Evolutionary conservation across 768 basidiomycete species (phyloP), one percentile per base, ranked within the genome.

Genomic region (Tricholoma sp.): DNA sequence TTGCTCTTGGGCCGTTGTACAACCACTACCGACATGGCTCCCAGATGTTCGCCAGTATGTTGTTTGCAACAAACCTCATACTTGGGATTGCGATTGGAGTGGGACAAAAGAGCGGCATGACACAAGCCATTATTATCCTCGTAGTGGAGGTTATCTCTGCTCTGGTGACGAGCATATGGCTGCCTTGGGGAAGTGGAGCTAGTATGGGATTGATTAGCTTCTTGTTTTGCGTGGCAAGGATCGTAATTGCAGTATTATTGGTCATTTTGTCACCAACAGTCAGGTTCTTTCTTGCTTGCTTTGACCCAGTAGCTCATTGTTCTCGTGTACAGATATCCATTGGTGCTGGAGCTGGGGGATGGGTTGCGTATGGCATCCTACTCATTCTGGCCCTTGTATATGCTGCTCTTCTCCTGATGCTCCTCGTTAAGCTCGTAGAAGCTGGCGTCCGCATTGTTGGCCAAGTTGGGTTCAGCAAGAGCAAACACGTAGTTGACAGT

Each of bases 171-270:
- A 94, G 91, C 59, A 77, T 96, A 32, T 97, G 93, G 93, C 80
- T 97, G 57, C 95, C 95, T 15, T 99, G 96, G 96, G 93, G 92
- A 31, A 89, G 89, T 53, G 94, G 96, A 1, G 94, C 96, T 1
- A 91, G 93, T 59, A 98, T 98, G 97, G 96, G 95, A 12, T 78
- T 94, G 34, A 87, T 96, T 57, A 94, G 91, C 68, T 98, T 98
- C 76, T 74, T 97, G 65, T 88, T 96, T 64, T 94, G 92, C 57
- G 90, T 96, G 4, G 86, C 90, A 18, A 80, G 96, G 61, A 95
- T 97, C 63, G 86, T 94, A 28, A 82, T 94, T 20, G 89, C 91
- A 2, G 94, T 98, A 12, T 72, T 99, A 33, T 76, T 98, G 47
- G 89, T 99, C 63, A 91, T 98, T 60, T 73, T 99, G 50, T 88